phyloP scores from a whole-genome alignment of 2,329 filamentous ascomycete genomes.

The Colletotrichum echinochloae region DNA sequence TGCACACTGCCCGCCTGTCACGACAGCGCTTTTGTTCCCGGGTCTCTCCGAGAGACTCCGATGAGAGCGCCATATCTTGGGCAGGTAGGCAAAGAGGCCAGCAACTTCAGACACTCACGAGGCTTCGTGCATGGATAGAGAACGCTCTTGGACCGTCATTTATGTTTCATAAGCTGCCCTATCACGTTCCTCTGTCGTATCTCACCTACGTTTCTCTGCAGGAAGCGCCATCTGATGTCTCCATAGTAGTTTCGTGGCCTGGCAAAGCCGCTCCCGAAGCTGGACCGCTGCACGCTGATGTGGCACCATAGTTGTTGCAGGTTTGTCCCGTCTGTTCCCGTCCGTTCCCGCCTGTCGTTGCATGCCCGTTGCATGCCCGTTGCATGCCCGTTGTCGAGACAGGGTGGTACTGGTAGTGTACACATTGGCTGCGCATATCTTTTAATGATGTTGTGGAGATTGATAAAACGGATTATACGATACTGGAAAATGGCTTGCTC shows the following conservation, averaged over 20 bases:
- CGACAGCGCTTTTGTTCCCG: background rate
- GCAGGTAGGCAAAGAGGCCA: background rate
- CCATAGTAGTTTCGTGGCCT: constrained; percentile 27
- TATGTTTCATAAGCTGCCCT: background rate
- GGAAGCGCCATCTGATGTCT: constrained; percentile 1
- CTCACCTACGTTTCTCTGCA: background rate
- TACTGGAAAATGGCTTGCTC: constrained; percentile 4
- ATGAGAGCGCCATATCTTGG: background rate
- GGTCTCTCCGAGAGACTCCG: background rate
- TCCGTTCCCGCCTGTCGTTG: background rate
- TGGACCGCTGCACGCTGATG: background rate
- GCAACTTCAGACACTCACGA: background rate
- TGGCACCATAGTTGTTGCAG: constrained; percentile 13
- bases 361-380: background rate
- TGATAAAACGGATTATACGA: constrained; percentile 20
- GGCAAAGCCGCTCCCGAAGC: constrained; percentile 9
- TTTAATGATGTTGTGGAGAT: background rate
- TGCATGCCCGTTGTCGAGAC: background rate
- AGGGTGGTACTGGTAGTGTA: no score
- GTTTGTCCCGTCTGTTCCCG: constrained; percentile 22
- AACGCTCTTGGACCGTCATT: background rate
- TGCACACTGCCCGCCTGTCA: background rate
- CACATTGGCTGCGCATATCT: background rate
- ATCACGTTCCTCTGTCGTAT: constrained; percentile 9
- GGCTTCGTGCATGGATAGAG: background rate